Evolutionary conservation across 2,329 filamentous ascomycete genomes (phyloP), one percentile per base, ranked within the genome.

Genomic region (Botrytis sinoallii): DNA sequence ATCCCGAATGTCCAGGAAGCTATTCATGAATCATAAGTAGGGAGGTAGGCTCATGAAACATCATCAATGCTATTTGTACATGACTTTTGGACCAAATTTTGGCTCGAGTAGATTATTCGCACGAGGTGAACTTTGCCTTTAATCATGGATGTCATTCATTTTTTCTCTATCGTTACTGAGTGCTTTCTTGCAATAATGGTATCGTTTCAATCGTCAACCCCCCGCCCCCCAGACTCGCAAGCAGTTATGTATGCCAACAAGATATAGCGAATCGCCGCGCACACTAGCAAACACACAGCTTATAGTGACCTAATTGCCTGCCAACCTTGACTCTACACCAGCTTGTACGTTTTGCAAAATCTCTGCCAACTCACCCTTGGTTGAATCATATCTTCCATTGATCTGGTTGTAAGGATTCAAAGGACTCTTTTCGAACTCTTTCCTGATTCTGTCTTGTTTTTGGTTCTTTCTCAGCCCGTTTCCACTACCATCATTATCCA

Each of bases 321-420:
- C 83, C 76, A 97, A 84, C 74, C 92, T 88, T 79, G 85, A 84
- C 86, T 98, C 95, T 76, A 93, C 90, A 87, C 92, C 94, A 77
- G 83, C 81, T 84, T 87, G 91, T 85, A 97, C 93, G 72, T 86
- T 83, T 60, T 89, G 85, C 81, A 86, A 88, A 74, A 95, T 84
- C 67, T 88, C 86, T 67, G 86, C 86, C 63, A 97, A 79, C 79
- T 99, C 95, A 6, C 94, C 93, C 83, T 89, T 92, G 35, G 87
- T 88, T 71, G 93, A 89, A 83, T 99, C 93, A 84, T 94, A 97
- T 4, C 86, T 83, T 3, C 90, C 93, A 70, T 86, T 89, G 25
- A 91, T 90, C 84, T 97, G 93, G 84, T 97, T 97, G 85, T 97
- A 96, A 22, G 96, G 96, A 83, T 99, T 99, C 79, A 98, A 95